These are phyloP conservation scores for Myriosclerotinia duriaeana DNA, from an alignment of 2,329 filamentous ascomycete species.

Conservation along the genomic window DNA sequence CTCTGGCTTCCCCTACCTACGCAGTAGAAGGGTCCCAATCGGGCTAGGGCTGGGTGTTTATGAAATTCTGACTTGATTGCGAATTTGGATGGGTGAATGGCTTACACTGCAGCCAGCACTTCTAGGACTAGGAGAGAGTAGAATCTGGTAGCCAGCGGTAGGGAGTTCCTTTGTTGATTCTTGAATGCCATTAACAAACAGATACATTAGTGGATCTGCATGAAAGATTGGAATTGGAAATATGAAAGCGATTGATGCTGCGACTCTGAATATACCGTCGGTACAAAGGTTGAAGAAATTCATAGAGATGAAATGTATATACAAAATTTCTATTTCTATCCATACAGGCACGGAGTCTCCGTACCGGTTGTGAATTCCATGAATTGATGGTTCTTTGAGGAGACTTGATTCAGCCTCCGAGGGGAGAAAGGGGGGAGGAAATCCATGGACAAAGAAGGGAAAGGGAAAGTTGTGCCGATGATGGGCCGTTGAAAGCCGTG, in stretches of 20 bases:
- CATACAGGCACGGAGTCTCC: background rate
- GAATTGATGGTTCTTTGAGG: background rate
- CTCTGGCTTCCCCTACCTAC: too few relatives aligned
- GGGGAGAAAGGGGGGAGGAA: background rate
- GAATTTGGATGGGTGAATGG: too few relatives aligned
- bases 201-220: background rate
- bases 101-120: too few relatives aligned
- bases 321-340: background rate
- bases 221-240: background rate
- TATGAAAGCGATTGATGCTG: background rate
- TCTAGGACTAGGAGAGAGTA: too few relatives aligned
- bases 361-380: background rate
- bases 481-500: background rate
- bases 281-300: background rate
- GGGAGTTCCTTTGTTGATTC: too few relatives aligned
- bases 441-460: background rate
- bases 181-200: background rate
- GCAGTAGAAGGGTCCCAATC: too few relatives aligned
- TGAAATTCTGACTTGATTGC: too few relatives aligned
- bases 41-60: too few relatives aligned
- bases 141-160: too few relatives aligned
- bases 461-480: background rate
- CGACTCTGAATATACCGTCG: background rate
- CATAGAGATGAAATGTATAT: background rate
- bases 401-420: background rate